Conservation (phyloP, 768 basidiomycete genomes). For the Candolleomyces aberdarensis region DNA sequence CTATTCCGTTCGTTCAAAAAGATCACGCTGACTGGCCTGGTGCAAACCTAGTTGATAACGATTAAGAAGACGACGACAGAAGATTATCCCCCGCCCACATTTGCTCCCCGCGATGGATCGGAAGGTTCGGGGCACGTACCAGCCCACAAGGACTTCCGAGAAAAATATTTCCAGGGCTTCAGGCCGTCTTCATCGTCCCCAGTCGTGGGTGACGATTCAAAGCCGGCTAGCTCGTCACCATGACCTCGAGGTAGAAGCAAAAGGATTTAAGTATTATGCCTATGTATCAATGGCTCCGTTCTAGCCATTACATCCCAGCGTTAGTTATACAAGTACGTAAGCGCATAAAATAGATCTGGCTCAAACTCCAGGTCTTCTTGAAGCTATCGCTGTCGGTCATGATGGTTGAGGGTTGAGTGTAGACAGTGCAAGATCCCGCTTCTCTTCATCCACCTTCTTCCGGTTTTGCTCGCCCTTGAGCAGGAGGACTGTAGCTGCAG, state of each 20-base stretch:
- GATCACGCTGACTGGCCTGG: neutral
- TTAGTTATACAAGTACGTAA: too few relatives aligned
- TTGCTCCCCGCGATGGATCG: conserved; percentile 29
- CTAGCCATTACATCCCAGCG: neutral
- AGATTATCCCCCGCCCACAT: conserved; percentile 51
- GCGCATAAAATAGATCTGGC: too few relatives aligned
- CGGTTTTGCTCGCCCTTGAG: conserved; percentile 61
- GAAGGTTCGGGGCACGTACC: conserved; percentile 46
- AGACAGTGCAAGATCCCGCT: conserved; percentile 13
- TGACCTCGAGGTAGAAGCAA: neutral
- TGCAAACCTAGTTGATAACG: conserved; percentile 70
- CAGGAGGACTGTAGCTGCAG: conserved; percentile 43
- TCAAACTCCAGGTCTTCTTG: too few relatives aligned
- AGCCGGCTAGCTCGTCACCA: neutral
- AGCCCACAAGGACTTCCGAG: conserved; percentile 86
- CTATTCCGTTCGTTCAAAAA: too few relatives aligned
- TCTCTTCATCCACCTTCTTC: conserved; percentile 59
- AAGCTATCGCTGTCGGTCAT: neutral
- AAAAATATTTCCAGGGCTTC: conserved; percentile 86
- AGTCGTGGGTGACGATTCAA: neutral
- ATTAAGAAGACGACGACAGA: conserved; percentile 64
- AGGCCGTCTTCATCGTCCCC: conserved; percentile 21
- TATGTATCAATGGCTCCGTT: neutral
- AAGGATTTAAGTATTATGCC: neutral
- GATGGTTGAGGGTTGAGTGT: neutral